Evolutionary conservation across 306 rosid genomes (phyloP).

Genomic region (Castanopsis chinensis): DNA sequence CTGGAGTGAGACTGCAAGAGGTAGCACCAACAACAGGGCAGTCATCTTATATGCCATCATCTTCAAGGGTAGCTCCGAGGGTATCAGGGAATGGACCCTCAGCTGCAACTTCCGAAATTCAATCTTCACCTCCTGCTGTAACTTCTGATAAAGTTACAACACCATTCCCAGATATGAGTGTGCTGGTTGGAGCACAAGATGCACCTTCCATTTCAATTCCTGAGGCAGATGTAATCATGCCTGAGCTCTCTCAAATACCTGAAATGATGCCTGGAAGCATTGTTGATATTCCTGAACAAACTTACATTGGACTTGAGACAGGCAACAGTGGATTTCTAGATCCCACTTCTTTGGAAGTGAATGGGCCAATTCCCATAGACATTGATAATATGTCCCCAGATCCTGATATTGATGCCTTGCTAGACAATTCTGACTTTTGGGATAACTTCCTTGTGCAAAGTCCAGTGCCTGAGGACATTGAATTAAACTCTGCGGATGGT

Average conservation of each 20-base stretch:
- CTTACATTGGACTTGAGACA: slow-evolving; percentile 44
- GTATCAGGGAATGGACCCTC: slow-evolving; percentile 37
- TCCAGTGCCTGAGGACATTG: slow-evolving; percentile 49
- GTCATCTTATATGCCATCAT: slow-evolving; percentile 38
- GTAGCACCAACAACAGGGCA: slow-evolving; percentile 57
- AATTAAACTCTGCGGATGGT: slow-evolving; percentile 40
- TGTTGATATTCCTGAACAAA: slow-evolving; percentile 46
- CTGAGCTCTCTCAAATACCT: slow-evolving; percentile 59
- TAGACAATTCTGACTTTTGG: slow-evolving; percentile 60
- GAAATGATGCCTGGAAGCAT: slow-evolving; percentile 50
- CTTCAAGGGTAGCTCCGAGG: slow-evolving; percentile 34
- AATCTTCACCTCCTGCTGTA: slow-evolving; percentile 42
- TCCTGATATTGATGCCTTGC: slow-evolving; percentile 68
- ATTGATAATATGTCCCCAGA: slow-evolving; percentile 50
- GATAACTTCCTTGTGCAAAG: slow-evolving; percentile 50
- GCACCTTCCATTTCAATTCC: slow-evolving; percentile 42
- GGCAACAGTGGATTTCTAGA: slow-evolving; percentile 49
- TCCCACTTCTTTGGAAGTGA: slow-evolving; percentile 41
- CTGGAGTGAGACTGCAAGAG: slow-evolving; percentile 85
- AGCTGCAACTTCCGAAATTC: slow-evolving; percentile 43
- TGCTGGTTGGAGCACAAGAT: slow-evolving; percentile 43
- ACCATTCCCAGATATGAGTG: slow-evolving; percentile 40
- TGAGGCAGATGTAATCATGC: slow-evolving; percentile 53
- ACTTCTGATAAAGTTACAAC: slow-evolving; percentile 42
- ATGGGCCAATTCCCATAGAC: slow-evolving; percentile 54